Evolutionary conservation across 202 grass and related monocot species (phyloP).

Genomic region (Eragrostis tef): DNA sequence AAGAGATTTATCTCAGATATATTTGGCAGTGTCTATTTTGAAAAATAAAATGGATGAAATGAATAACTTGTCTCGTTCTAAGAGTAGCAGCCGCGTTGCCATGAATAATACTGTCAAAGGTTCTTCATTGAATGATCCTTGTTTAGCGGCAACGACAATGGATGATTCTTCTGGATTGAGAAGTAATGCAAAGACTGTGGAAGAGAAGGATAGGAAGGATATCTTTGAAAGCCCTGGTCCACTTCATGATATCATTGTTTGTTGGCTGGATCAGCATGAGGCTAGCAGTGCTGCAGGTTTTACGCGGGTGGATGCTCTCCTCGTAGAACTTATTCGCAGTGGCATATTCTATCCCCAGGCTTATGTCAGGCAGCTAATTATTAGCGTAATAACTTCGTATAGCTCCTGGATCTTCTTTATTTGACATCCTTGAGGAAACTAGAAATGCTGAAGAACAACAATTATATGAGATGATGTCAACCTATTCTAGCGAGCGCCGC

Average conservation of each 20-base stretch:
- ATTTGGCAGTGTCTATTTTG: slow-evolving; percentile 81
- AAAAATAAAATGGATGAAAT: slow-evolving; percentile 93
- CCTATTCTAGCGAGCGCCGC: slow-evolving; percentile 85
- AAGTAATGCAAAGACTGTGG: slow-evolving; percentile 51
- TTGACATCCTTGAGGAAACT: slow-evolving; percentile 83
- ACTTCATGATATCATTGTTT: slow-evolving; percentile 93
- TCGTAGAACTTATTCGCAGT: slow-evolving; percentile 78
- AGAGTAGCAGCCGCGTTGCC: slow-evolving; percentile 56
- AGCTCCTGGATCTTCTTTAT: slow-evolving; percentile 71
- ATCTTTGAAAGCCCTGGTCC: slow-evolving; percentile 92
- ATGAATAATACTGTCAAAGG: slow-evolving; percentile 54
- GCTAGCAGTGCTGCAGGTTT: slow-evolving; percentile 73
- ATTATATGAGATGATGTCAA: slow-evolving; percentile 63
- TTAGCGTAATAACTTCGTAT: too few species aligned
- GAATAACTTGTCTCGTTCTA: slow-evolving; percentile 61
- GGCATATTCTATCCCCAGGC: slow-evolving; percentile 92
- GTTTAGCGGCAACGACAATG: slow-evolving; percentile 42
- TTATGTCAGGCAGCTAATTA: slow-evolving; percentile 96
- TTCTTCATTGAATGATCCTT: slow-evolving; percentile 56
- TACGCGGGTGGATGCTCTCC: slow-evolving; percentile 69
- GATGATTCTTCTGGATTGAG: slow-evolving; percentile 49
- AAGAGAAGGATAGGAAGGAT: slow-evolving; percentile 65
- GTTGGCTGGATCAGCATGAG: slow-evolving; percentile 98
- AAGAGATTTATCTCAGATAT: slow-evolving; percentile 90
- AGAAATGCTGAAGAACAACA: slow-evolving; percentile 57